Base-by-base conservation (phyloP, 2,329 filamentous ascomycete genomes). In the Hypoxylon sp. region DNA sequence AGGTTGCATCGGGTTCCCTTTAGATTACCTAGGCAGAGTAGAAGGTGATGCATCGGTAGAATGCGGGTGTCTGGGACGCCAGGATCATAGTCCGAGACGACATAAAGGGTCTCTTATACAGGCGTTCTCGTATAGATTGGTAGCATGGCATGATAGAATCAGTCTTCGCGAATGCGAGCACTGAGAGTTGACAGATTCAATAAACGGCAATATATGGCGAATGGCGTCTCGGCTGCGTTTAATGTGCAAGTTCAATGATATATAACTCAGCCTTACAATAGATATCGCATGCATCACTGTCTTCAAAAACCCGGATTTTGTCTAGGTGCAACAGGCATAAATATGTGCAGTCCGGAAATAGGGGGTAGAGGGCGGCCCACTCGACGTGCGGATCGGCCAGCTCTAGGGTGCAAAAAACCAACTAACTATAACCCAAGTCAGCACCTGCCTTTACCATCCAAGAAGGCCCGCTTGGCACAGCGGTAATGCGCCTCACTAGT, bases 401-500 rank as follows among this genome's bases (percentile, higher is more conserved):
- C 9, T n/a, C n/a, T n/a, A n/a, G n/a, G n/a, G n/a, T n/a, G n/a
- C n/a, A n/a, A n/a, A n/a, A n/a, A 6, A 29, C 26, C 26, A 17
- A 4, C 10, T 21, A 11, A 7, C 11, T 2, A 38, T 38, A 38
- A 21, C 3, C 2, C 4, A 10, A 1, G 1, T 23, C 23, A 23
- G 23, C 3, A 18, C 2, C 3, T 21, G 4, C 6, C 3, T 4
- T 3, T 11, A n/a, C 3, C 18, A 43, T 2, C 5, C 17, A 48
- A 20, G 11, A 50, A 7, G 46, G 63, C 65, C 63, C 63, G 61
- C 58, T 66, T 66, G 58, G 63, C 65, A 63, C 63, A 66, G 50
- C 60, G 65, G 65, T 67, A 67, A 54, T 61, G 63, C 63, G 63
- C 63, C 57, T 62, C 65, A 67, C 63, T 67, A 67, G 65, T 67